Evolutionary conservation across 192 early-diverging fungal genomes (phyloP), one percentile per base, ranked within the genome.

Genomic region (Coemansia sp.): DNA sequence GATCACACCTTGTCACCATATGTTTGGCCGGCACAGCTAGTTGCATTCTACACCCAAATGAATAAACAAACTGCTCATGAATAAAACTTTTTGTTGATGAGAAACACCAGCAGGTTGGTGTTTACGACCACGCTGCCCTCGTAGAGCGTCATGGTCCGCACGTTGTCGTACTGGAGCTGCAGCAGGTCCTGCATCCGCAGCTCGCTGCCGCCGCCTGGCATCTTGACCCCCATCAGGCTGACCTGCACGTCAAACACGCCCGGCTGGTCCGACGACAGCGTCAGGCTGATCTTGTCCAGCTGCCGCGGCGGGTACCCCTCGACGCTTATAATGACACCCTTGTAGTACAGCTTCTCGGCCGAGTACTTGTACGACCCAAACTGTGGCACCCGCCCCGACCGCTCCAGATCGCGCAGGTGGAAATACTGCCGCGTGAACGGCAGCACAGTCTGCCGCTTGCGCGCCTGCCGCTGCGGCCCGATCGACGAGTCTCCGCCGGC

Each of bases 341-440:
- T 89, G 55, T 95, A 88, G 56, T 90, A 80, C 43, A 99, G 72
- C 44, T 90, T 82, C 55, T 90, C 83, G 1, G 95, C 97, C 13
- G 88, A 89, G 76, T 95, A 99, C 82, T 98, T 98, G 82, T 82
- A 96, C 34, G 95, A 97, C 4, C 97, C 97, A 67, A 93, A 98
- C 54, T 88, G 79, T 1, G 97, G 97, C 23, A 98, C 87, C 6
- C 74, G 80, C 16, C 94, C 95, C 39, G 90, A 80, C 23, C 77
- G 69, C 59, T 94, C 80, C 36, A 99, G 76, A 28, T 89, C 85
- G 10, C 84, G 77, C 48, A 95, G 65, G 64, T 99, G 94, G 76
- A 85, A 94, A 62, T 97, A 97, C 77, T 99, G 97, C 25, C 85
- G 76, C 5, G 91, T 90, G 68, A 99, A 97, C 16, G 90, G 86